A percentile compares a stretch with the other conserved stretches of the same genome.
These are phyloP conservation scores for Aspergillus sp. DNA, from an alignment of 2,329 filamentous ascomycete species.

Conservation along the genomic window DNA sequence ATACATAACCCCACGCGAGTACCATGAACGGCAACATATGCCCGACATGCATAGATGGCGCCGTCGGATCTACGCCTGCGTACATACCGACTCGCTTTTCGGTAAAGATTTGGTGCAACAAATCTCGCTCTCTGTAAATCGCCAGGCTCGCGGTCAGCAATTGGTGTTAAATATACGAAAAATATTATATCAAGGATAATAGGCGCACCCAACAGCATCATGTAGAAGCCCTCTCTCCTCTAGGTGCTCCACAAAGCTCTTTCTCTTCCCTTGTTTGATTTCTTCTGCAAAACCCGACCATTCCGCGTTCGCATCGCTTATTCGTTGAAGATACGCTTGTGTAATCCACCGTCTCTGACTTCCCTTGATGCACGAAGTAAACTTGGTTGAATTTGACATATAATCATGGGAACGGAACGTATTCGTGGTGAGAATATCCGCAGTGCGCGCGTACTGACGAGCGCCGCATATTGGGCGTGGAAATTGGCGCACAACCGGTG, in stretches of 20 bases:
- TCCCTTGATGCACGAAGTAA: neutral
- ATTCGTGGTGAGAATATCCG: conserved; percentile 19
- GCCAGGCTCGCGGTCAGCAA: conserved; percentile 12
- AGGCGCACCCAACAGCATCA: conserved; percentile 46
- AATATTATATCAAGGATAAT: neutral
- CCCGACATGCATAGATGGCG: conserved; percentile 50
- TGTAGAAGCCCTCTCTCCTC: conserved; percentile 49
- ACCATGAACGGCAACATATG: conserved; percentile 54
- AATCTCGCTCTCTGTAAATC: conserved; percentile 38
- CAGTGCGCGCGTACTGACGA: conserved; percentile 25
- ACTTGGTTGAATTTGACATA: conserved; percentile 15
- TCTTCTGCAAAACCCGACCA: conserved; percentile 43
- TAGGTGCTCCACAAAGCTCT: conserved; percentile 44
- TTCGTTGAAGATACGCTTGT: conserved; percentile 35
- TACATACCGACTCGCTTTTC: conserved; percentile 49
- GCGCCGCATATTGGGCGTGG: conserved; percentile 20
- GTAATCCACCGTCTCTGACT: conserved; percentile 40
- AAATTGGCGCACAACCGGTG: conserved; percentile 5
- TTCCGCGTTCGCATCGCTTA: conserved; percentile 40
- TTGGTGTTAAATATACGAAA: neutral
- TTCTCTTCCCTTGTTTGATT: conserved; percentile 44
- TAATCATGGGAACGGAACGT: conserved; percentile 10
- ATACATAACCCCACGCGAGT: conserved; percentile 50
- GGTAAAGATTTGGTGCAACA: conserved; percentile 45
- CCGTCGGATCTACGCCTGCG: conserved; percentile 51